These are phyloP conservation scores for Acorus calamus DNA, from an alignment of 106 monocot species.

Conservation along the genomic window DNA sequence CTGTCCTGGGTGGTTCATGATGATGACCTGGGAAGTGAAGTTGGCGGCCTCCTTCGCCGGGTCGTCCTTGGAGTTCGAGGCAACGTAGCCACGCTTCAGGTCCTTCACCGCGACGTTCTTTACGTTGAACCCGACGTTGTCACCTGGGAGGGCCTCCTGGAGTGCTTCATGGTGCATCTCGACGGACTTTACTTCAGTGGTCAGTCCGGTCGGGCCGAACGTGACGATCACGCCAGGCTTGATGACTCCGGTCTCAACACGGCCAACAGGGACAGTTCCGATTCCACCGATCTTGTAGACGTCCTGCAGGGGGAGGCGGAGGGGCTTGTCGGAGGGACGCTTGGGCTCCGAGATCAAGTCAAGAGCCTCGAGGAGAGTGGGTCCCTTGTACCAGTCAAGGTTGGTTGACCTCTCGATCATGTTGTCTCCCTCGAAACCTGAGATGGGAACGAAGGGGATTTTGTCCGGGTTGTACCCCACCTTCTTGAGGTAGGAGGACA, in stretches of 20 bases:
- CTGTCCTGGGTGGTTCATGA: constrained; percentile 33
- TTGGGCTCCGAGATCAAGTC: constrained; percentile 49
- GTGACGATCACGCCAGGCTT: constrained; percentile 50
- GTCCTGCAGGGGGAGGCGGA: constrained; percentile 53
- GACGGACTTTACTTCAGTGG: constrained; percentile 59
- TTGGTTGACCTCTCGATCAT: constrained; percentile 65
- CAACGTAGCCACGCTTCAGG: constrained; percentile 58
- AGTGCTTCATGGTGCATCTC: constrained; percentile 67
- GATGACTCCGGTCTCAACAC: constrained; percentile 26
- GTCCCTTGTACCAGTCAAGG: constrained; percentile 70
- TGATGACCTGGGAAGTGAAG: constrained; percentile 36
- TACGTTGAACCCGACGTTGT: constrained; percentile 63
- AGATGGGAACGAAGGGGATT: constrained; percentile 44
- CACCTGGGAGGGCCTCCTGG: constrained; percentile 40
- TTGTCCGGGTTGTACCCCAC: constrained; percentile 56
- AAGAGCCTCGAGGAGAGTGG: constrained; percentile 46
- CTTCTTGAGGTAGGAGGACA: constrained; percentile 61
- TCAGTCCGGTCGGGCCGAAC: constrained; percentile 40
- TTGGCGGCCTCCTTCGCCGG: constrained; percentile 18
- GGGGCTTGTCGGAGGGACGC: constrained; percentile 42
- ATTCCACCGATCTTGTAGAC: constrained; percentile 71
- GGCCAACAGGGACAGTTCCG: constrained; percentile 41
- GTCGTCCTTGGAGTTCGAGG: constrained; percentile 56
- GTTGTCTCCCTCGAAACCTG: constrained; percentile 36
- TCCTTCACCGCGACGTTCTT: constrained; percentile 67